Evolutionary conservation across 352 stramenopile species (phyloP), one percentile per base, ranked within the genome.

Genomic region (Pythium monospermum): DNA sequence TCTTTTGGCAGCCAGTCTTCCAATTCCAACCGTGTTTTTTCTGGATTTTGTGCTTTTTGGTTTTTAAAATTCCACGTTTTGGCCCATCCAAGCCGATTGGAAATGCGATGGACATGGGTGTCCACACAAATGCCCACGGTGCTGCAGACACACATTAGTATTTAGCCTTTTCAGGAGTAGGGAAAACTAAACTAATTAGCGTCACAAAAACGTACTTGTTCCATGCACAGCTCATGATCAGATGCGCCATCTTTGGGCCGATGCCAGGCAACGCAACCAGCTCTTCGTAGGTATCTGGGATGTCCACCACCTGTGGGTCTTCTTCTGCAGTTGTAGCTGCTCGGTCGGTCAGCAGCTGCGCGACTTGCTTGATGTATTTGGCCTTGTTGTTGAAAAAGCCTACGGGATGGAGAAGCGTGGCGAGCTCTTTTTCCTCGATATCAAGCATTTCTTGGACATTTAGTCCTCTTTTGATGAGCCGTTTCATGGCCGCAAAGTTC

Each of bases 331-430:
- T n/a, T n/a, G n/a, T n/a, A n/a, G n/a, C n/a, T 1, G 69, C 67
- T 13, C 68, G 56, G 49, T 76, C 63, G 3, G 54, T 75, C 46
- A 91, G 57, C 22, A 86, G 78, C 26, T 44, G 46, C 19, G 63
- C 80, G 3, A 72, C 75, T 30, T 96, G 63, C 45, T 98, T 97
- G 44, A 99, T 94, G 56, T 96, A 97, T 53, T 91, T 96, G 37
- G 91, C 94, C 66, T 99, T 99, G 69, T 94, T 91, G 61, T 97
- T 97, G 49, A 96, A 97, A 74, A 99, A 99, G 5, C 95, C 91
- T 6, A 98, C 94, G 6, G 82, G 80, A 22, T 70, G 65, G 44
- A 99, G 97, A 12, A 98, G 57, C 47, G 75, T 41, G 52, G 95
- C 88, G 21, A 99, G 69, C 32, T 84, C 69, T 6, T 89, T 71